These are phyloP conservation scores for Fonsecaea erecta DNA, from an alignment of 2,329 filamentous ascomycete species.

Conservation along the genomic window DNA sequence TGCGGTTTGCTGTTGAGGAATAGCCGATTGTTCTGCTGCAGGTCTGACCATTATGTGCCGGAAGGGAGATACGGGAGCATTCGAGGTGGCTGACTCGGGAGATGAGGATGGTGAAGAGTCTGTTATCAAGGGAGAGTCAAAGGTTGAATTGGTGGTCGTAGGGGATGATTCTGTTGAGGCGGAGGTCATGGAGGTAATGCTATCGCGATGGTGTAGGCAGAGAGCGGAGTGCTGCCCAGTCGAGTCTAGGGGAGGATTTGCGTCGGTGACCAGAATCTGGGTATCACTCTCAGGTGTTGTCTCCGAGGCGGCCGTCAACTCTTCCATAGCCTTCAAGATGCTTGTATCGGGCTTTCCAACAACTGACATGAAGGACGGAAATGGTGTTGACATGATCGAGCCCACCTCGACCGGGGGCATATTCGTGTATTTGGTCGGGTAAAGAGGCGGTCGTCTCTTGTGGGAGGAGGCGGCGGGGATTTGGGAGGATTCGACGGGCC, in stretches of 20 bases:
- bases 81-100: conserved; percentile 83
- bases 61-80: conserved; percentile 58
- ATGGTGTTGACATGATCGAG: conserved; percentile 36
- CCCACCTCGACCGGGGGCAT: conserved; percentile 36
- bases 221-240: conserved; percentile 18
- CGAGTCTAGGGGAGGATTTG: conserved; percentile 16
- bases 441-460: conserved; percentile 34
- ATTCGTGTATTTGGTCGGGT: conserved; percentile 25
- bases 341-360: conserved; percentile 30
- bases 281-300: conserved; percentile 29
- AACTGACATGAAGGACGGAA: conserved; percentile 38
- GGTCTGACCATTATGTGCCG: conserved; percentile 42
- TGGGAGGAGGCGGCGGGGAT: conserved; percentile 16
- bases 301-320: conserved; percentile 15
- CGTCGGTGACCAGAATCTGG: conserved; percentile 30
- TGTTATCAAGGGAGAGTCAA: conserved; percentile 86
- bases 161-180: conserved; percentile 93
- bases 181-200: conserved; percentile 57
- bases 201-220: conserved; percentile 46
- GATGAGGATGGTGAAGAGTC: conserved; percentile 91
- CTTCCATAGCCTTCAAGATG: conserved; percentile 32
- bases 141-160: conserved; percentile 89
- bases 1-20: conserved; percentile 35
- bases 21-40: conserved; percentile 2
- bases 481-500: conserved; percentile 18